phyloP scores from a whole-genome alignment of 176 grass and related monocot species.

The Ensete ventricosum region DNA sequence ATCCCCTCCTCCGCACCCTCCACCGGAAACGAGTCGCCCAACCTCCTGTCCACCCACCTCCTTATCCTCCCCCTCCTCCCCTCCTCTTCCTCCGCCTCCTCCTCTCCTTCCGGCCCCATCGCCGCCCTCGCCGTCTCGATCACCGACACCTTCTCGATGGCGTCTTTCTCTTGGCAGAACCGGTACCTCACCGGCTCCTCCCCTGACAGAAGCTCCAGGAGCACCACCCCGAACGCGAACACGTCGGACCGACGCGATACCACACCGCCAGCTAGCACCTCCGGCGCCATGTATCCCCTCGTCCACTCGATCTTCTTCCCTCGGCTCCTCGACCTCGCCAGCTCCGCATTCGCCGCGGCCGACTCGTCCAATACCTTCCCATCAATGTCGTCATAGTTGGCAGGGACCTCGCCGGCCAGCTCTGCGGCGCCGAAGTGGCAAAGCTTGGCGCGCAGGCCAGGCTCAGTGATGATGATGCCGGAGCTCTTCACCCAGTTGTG shows the following conservation, averaged over 20 bases:
- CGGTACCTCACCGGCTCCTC: slow-evolving; percentile 5
- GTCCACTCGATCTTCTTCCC: background rate
- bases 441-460: slow-evolving; percentile 4
- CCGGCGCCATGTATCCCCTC: slow-evolving; percentile 4
- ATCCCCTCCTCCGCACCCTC: background rate
- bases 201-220: slow-evolving; percentile 9
- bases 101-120: background rate
- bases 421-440: slow-evolving; percentile 14
- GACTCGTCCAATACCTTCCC: background rate
- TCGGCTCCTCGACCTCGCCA: background rate
- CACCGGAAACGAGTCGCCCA: slow-evolving; percentile 4
- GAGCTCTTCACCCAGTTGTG: slow-evolving; percentile 9
- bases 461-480: background rate
- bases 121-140: slow-evolving; percentile 1
- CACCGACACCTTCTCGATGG: background rate
- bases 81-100: background rate
- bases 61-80: background rate
- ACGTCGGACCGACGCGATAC: background rate
- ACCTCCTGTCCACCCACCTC: background rate
- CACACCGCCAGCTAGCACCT: background rate
- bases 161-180: background rate
- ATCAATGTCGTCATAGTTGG: background rate
- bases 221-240: slow-evolving; percentile 1
- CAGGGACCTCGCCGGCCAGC: background rate
- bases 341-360: too few species aligned